These are phyloP conservation scores for Barbarea vulgaris DNA, from an alignment of 345 rosid genomes.

Conservation along the genomic window DNA sequence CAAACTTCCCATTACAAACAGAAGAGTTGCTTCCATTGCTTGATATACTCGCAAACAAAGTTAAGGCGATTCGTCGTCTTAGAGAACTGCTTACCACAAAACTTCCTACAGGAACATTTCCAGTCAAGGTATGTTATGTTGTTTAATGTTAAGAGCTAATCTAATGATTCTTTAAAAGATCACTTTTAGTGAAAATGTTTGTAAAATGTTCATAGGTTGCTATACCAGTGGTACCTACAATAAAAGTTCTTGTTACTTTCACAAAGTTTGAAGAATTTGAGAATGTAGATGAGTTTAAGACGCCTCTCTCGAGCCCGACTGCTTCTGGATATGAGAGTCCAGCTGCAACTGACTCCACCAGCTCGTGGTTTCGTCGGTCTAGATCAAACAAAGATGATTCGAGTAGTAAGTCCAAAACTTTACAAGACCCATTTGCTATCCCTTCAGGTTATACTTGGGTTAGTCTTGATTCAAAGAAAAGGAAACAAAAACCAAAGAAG, in stretches of 20 bases:
- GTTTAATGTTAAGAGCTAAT: not conserved
- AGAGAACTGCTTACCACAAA: constrained; percentile 95
- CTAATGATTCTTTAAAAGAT: not conserved
- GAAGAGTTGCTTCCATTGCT: constrained; percentile 96
- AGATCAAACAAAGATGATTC: constrained; percentile 49
- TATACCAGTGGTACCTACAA: constrained; percentile 94
- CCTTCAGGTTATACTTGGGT: constrained; percentile 83
- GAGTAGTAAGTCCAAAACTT: constrained; percentile 58
- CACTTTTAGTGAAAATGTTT: not conserved
- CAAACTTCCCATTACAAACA: constrained; percentile 81
- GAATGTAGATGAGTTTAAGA: constrained; percentile 78
- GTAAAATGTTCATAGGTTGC: constrained; percentile 76
- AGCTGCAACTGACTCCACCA: constrained; percentile 44
- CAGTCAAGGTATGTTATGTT: constrained; percentile 70
- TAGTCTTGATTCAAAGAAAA: constrained; percentile 80
- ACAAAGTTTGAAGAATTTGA: constrained; percentile 91
- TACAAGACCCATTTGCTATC: constrained; percentile 77
- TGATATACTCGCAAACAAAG: constrained; percentile 97
- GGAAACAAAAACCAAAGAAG: constrained; percentile 73
- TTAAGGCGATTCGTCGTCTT: constrained; percentile 93
- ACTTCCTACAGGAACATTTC: constrained; percentile 92
- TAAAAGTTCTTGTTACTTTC: constrained; percentile 84
- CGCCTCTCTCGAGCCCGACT: constrained; percentile 90
- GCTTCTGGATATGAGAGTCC: constrained; percentile 68
- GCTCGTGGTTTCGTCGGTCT: constrained; percentile 91